Evolutionary conservation across 192 early-diverging fungal genomes (phyloP).

Genomic region (Backusella tuberculispora): DNA sequence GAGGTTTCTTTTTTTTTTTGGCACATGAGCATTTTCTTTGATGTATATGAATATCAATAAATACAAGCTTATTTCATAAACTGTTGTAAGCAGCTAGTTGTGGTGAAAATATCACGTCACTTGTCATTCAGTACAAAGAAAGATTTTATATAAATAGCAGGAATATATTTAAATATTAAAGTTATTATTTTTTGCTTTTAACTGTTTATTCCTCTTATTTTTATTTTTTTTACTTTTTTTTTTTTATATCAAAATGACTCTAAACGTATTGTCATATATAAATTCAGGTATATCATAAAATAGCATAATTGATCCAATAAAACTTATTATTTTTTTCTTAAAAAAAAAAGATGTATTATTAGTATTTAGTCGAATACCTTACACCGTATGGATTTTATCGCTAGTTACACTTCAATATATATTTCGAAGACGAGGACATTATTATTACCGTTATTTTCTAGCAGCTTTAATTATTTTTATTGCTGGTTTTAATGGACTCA

Average conservation of each 20-base stretch:
- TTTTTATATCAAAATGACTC: neutral
- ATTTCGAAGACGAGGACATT: slow-evolving; percentile 2
- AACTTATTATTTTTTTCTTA: no score
- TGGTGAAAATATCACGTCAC: neutral
- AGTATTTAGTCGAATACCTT: neutral
- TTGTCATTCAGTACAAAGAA: neutral
- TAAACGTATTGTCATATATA: neutral
- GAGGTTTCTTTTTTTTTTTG: no score
- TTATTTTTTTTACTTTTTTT: neutral
- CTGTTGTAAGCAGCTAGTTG: neutral
- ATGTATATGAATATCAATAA: neutral
- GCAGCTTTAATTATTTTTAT: neutral
- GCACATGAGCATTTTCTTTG: neutral
- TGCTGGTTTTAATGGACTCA: neutral
- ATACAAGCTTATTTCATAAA: neutral
- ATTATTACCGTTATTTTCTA: neutral
- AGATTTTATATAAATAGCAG: neutral
- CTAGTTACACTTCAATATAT: neutral
- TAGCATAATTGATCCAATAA: neutral
- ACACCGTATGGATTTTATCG: neutral
- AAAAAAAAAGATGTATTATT: neutral
- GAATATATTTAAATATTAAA: neutral
- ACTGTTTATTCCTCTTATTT: neutral
- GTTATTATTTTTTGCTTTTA: neutral
- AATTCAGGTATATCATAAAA: neutral